These are phyloP conservation scores for Quercus phellos DNA, from an alignment of 331 rosid genomes.

Conservation along the genomic window DNA sequence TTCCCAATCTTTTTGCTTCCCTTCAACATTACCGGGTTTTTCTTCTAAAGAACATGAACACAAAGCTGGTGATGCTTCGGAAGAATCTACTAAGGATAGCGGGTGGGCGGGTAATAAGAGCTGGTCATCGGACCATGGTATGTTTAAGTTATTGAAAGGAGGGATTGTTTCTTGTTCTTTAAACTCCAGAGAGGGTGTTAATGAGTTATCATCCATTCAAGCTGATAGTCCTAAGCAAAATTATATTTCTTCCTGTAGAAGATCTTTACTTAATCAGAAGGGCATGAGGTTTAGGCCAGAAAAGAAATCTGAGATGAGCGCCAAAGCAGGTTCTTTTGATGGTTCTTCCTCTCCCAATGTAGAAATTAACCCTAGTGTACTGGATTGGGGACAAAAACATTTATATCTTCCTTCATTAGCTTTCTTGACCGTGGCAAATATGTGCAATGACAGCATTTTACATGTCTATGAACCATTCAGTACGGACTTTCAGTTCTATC, in stretches of 20 bases:
- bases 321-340: constrained; percentile 39
- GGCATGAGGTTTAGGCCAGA: constrained; percentile 32
- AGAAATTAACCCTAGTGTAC: constrained; percentile 59
- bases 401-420: constrained; percentile 68
- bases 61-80: constrained; percentile 35
- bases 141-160: constrained; percentile 69
- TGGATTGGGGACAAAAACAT: constrained; percentile 76
- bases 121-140: constrained; percentile 76
- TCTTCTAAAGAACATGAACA: constrained; percentile 23
- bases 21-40: constrained; percentile 60
- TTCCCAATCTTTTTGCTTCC: constrained; percentile 73
- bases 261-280: constrained; percentile 42
- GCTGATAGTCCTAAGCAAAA: constrained; percentile 32
- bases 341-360: constrained; percentile 51
- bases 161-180: constrained; percentile 70
- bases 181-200: constrained; percentile 50
- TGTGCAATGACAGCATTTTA: constrained; percentile 67
- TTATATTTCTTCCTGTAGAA: constrained; percentile 54
- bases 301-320: constrained; percentile 36
- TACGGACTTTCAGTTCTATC: constrained; percentile 81
- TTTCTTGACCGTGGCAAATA: constrained; percentile 67
- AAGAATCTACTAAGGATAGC: constrained; percentile 45
- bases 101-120: constrained; percentile 46
- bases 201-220: constrained; percentile 47
- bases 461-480: constrained; percentile 89